These are phyloP conservation scores for Cladosporium sp. DNA, from an alignment of 2,329 filamentous ascomycete species.

Conservation along the genomic window DNA sequence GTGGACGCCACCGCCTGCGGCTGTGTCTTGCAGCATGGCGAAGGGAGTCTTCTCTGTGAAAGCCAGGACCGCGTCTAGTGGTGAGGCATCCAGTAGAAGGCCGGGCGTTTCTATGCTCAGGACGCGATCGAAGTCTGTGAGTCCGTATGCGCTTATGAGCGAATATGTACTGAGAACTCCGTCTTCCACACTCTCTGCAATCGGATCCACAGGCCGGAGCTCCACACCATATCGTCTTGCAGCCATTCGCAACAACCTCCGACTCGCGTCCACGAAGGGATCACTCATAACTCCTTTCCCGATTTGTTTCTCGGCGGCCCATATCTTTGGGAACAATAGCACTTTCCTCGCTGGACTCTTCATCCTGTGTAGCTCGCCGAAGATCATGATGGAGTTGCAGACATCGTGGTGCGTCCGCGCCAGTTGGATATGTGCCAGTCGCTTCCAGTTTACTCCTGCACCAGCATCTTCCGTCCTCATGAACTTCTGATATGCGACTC, in stretches of 20 bases:
- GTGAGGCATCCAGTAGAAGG: constrained; percentile 42
- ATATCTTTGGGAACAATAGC: constrained; percentile 41
- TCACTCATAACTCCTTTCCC: constrained; percentile 35
- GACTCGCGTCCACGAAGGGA: constrained; percentile 41
- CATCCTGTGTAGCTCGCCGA: constrained; percentile 42
- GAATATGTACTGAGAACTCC: constrained; percentile 34
- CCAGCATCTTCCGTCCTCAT: constrained; percentile 18
- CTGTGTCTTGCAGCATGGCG: constrained; percentile 27
- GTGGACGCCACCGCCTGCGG: constrained; percentile 25
- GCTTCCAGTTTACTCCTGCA: constrained; percentile 38
- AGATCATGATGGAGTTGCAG: constrained; percentile 49
- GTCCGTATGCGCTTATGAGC: constrained; percentile 41
- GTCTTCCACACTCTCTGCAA: constrained; percentile 34
- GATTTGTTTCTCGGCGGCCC: constrained; percentile 31
- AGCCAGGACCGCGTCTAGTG: constrained; percentile 38
- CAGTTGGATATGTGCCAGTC: constrained; percentile 46
- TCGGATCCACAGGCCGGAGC: constrained; percentile 40
- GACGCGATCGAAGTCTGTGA: constrained; percentile 43
- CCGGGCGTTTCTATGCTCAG: constrained; percentile 44
- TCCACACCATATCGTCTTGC: constrained; percentile 44
- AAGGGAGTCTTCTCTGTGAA: constrained; percentile 28
- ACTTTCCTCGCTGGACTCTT: constrained; percentile 44
- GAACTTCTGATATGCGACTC: constrained; percentile 27
- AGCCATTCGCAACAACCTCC: constrained; percentile 42
- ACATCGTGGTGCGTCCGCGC: constrained; percentile 42